Evolutionary conservation across 2,329 filamentous ascomycete species (phyloP), one percentile per base, ranked within the genome.

Genomic region (Didymella lethalis): DNA sequence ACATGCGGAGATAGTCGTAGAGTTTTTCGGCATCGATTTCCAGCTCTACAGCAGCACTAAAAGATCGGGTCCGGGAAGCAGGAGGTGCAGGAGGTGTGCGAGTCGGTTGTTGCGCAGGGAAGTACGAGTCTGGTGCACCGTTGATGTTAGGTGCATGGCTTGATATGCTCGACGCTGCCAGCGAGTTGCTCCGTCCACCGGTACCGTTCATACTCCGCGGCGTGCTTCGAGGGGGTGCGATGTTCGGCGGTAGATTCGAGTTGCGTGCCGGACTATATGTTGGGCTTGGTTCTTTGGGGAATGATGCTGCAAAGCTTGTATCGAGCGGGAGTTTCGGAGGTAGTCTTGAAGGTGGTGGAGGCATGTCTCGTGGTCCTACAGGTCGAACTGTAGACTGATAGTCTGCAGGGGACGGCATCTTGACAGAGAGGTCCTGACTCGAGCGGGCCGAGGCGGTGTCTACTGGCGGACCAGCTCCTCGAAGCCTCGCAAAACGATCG

Each of bases 221-320:
- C 3, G 86, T 88, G 66, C 85, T 88, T 25, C 88, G 82, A 1
- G 89, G 90, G 2, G 88, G 83, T 40, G 88, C 84, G 8, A 90
- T 85, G 25, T 86, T 83, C 59, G 88, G 87, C 25, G 85, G 86
- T 3, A 88, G 87, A 4, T 89, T 82, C 55, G 87, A 90, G 28
- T 90, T 91, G 32, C 90, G 84, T 1, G 88, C 88, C n/a, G 90
- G 90, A 67, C 88, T 92, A 70, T 93, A 93, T 4, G 91, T 90
- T 7, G 90, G 89, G 68, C 88, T 89, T 1, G 90, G 90, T 45
- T 89, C 78, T 72, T 90, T 90, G 11, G 90, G 90, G 69, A 92
- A 79, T 16, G 81, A 81, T 11, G 85, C 82, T 7, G 85, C 73
- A n/a, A 83, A 63, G n/a, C 76, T 73, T 26, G 80, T 85, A 46